Conservation (phyloP, 768 basidiomycete genomes). For the Panellus pusillus region DNA sequence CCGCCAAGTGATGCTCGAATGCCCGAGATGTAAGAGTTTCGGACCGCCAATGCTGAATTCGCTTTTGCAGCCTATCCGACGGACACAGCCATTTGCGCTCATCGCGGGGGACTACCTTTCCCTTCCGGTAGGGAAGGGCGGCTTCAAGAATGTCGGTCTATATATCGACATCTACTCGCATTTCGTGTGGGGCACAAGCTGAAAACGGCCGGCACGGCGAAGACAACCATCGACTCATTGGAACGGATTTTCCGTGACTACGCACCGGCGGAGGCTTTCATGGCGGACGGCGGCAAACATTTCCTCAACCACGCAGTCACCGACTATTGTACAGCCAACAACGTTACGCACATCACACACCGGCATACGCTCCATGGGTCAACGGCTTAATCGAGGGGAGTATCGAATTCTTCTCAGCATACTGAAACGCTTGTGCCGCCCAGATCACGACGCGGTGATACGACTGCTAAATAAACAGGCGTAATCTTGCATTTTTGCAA, state of each 20-base stretch:
- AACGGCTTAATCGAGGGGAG: conserved; percentile 26
- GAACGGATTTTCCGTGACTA: conserved; percentile 20
- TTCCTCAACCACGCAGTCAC: conserved; percentile 24
- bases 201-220: background rate
- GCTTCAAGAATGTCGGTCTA: too few species aligned
- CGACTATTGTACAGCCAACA: conserved; percentile 15
- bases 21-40: too few species aligned
- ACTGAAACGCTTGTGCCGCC: too few species aligned
- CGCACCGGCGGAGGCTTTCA: conserved; percentile 7
- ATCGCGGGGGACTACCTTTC: too few species aligned
- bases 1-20: too few species aligned
- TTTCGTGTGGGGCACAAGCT: conserved; percentile 26
- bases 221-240: background rate
- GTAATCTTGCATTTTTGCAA: too few species aligned
- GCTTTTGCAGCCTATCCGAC: conserved; percentile 31
- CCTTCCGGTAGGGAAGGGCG: too few species aligned
- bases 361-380: too few species aligned
- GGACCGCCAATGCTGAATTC: conserved; percentile 24
- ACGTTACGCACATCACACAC: too few species aligned
- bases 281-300: conserved; percentile 28
- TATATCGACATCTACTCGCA: too few species aligned
- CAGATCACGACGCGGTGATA: too few species aligned
- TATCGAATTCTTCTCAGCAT: conserved; percentile 21
- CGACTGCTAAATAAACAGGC: too few species aligned
- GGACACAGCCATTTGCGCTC: conserved; percentile 29